These are phyloP conservation scores for Chytriomyces confervae DNA, from an alignment of 192 early-diverging fungal species.

Conservation along the genomic window DNA sequence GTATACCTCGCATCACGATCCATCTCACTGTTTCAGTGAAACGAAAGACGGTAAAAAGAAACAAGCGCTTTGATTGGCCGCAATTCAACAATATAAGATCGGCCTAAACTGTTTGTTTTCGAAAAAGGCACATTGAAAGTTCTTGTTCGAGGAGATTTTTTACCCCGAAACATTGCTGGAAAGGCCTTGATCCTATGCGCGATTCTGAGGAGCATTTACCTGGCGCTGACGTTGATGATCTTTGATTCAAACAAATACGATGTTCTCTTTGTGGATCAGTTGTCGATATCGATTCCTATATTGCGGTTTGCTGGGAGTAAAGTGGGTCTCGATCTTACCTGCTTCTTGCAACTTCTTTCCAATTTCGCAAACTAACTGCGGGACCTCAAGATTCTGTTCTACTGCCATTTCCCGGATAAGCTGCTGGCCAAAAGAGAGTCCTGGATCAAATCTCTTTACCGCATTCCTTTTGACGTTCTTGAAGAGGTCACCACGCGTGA, in stretches of 20 bases:
- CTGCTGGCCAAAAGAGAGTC: conserved; percentile 71
- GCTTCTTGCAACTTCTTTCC: neutral
- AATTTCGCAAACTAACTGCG: neutral
- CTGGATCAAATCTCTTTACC: conserved; percentile 71
- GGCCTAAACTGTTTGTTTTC: neutral
- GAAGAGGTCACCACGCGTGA: conserved; percentile 86
- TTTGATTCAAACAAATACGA: conserved; percentile 57
- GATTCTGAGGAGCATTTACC: conserved; percentile 73
- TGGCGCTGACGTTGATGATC: conserved; percentile 62
- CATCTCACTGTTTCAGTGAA: conserved; percentile 88
- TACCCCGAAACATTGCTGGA: conserved; percentile 76
- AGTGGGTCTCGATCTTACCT: conserved; percentile 39
- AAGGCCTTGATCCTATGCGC: conserved; percentile 83
- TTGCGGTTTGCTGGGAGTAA: conserved; percentile 68
- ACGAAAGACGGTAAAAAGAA: conserved; percentile 76
- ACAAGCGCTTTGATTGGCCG: neutral
- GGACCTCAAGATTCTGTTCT: conserved; percentile 78
- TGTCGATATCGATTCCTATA: conserved; percentile 84
- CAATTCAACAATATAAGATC: neutral
- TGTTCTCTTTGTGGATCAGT: conserved; percentile 85
- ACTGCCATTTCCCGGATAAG: conserved; percentile 96
- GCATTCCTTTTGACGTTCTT: conserved; percentile 79
- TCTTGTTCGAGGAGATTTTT: conserved; percentile 70
- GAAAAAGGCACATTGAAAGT: conserved; percentile 77
- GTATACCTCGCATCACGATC: conserved; percentile 92